These are phyloP conservation scores for Fusarium nisikadoi DNA, from an alignment of 2,329 filamentous ascomycete genomes.

Conservation along the genomic window DNA sequence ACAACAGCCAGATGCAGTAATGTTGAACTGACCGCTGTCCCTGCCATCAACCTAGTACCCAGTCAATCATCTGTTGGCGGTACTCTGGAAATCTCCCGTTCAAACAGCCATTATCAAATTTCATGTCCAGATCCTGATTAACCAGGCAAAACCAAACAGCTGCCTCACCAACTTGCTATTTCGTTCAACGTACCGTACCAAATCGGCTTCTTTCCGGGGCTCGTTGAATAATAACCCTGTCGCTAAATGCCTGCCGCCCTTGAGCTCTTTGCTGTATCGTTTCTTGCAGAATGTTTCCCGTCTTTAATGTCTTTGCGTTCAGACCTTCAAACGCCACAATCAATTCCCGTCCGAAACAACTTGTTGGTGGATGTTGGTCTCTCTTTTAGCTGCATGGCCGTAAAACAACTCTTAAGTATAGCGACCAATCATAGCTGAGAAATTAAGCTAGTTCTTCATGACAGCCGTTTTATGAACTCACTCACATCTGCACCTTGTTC, in stretches of 20 bases:
- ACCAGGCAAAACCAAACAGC: neutral
- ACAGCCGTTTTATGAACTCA: neutral
- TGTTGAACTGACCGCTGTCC: conserved; percentile 20
- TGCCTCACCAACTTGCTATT: neutral
- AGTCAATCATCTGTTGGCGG: neutral
- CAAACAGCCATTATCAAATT: conserved; percentile 10
- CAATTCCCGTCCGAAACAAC: conserved; percentile 9
- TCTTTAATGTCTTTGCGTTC: conserved; percentile 11
- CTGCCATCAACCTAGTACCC: neutral
- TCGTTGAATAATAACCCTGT: neutral
- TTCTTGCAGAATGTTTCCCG: conserved; percentile 1
- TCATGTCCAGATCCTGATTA: neutral
- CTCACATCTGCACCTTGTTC: neutral
- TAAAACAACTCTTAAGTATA: conserved; percentile 3
- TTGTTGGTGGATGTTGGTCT: conserved; percentile 6
- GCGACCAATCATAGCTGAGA: conserved; percentile 2
- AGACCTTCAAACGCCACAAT: conserved; percentile 25
- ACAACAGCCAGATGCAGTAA: conserved; percentile 4
- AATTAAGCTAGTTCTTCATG: neutral
- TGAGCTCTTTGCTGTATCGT: conserved; percentile 10
- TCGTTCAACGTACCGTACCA: neutral
- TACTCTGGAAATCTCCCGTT: neutral
- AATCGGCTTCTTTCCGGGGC: conserved; percentile 17
- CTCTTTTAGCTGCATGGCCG: conserved; percentile 5
- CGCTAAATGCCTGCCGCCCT: conserved; percentile 11